Conservation (phyloP, 163 green algal genomes). For the Trebouxiophyceae sp. region DNA sequence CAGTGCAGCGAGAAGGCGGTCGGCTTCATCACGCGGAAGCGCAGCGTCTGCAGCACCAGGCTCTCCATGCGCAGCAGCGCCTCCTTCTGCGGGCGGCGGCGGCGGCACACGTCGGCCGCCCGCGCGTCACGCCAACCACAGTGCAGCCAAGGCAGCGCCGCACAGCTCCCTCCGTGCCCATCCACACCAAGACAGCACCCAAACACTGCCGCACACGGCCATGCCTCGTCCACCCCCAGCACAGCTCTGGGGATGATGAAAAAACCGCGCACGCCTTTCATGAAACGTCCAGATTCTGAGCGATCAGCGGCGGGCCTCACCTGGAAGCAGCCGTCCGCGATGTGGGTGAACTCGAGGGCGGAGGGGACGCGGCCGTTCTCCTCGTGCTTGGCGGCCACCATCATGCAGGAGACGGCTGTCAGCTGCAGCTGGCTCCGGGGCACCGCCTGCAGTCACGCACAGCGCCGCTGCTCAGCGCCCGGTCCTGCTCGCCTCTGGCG, state of each 20-base stretch:
- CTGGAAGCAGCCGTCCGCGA: slow-evolving; percentile 59
- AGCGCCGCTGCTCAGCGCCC: too few species aligned
- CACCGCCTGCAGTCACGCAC: slow-evolving; percentile 27
- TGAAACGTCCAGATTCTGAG: too few species aligned
- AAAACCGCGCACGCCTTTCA: too few species aligned
- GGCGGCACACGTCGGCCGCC: too few species aligned
- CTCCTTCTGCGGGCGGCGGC: slow-evolving; percentile 13
- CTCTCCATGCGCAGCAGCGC: slow-evolving; percentile 53
- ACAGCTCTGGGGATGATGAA: too few species aligned
- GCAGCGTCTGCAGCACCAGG: slow-evolving; percentile 40
- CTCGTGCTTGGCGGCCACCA: slow-evolving; percentile 70
- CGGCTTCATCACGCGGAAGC: slow-evolving; percentile 35
- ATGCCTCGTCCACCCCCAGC: too few species aligned
- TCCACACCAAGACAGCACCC: too few species aligned
- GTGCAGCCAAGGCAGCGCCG: too few species aligned
- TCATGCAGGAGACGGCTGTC: slow-evolving; percentile 53
- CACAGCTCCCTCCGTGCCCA: too few species aligned
- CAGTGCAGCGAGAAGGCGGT: slow-evolving; percentile 48
- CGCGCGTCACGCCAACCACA: too few species aligned
- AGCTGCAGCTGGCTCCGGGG: slow-evolving; percentile 59
- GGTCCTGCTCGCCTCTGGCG: too few species aligned
- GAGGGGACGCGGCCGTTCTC: slow-evolving; percentile 49
- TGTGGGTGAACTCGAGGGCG: slow-evolving; percentile 50
- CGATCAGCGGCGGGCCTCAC: slow-evolving; percentile 4
- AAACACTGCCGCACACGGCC: too few species aligned